Base-by-base conservation (phyloP, 305 asterid species). In the Salvia sclarea region DNA sequence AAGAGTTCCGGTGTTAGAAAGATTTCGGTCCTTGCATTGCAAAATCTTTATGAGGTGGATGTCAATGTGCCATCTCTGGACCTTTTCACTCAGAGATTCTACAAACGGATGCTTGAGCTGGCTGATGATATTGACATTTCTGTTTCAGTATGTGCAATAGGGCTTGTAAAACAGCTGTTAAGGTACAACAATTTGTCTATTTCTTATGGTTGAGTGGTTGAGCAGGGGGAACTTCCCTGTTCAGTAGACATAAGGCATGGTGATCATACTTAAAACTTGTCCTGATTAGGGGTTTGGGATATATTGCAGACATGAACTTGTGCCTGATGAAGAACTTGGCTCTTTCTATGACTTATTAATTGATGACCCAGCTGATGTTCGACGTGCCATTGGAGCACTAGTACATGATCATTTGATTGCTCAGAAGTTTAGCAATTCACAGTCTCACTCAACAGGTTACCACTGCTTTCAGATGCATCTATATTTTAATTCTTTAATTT, bases 331-430 rank as follows among this genome's bases (percentile, higher is more conserved):
- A 75, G 96, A 94, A 76, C 83, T 94, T 71, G 96, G 99, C 71
- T 80, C 99, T 64, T 83, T 94, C 68, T 94, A 94, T 80, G 99
- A 91, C 78, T 80, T 94, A 75, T 80, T 94, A 74, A 91, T 91
- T 80, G 97, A 94, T 61, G 97, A 94, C 45, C 97, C 99, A 18
- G 92, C 99, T 52, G 99, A 89, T 33, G 85, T 94, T 67, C 85
- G 99, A 76, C 97, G 83, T 37, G 97, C 99, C 33, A 89, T 94
- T 68, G 99, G 99, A 62, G 95, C 81, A 52, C 85, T 91, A 68
- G 99, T 91, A 68, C 84, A 87, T 86, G 97, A 94, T 80, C 97
- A 94, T 76, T 83, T 94, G 85, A 94, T 94, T 78, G 99, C 96
- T 69, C 97, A 87, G 84, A 89, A 89, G 73, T 93, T 93, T 56